A percentile compares a stretch with the other conserved stretches of the same genome.
Conservation (phyloP, 2,329 filamentous ascomycete genomes). For the Capronia coronata region DNA sequence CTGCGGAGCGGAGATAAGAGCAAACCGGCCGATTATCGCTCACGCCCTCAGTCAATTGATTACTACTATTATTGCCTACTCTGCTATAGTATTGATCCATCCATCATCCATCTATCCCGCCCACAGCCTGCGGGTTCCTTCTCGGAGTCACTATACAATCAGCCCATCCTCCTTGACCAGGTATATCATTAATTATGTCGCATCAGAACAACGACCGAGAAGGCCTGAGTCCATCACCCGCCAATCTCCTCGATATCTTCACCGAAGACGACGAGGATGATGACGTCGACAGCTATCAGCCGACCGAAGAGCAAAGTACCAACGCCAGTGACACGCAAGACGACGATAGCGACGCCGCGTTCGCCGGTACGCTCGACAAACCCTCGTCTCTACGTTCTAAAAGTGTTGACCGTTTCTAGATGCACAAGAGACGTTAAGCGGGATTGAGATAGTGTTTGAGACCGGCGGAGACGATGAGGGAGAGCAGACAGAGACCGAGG, state of each 20-base stretch:
- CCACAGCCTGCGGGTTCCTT: not conserved
- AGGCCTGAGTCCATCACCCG: conserved; percentile 20
- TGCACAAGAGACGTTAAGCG: conserved; percentile 22
- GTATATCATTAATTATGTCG: conserved; percentile 17
- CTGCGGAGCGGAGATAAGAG: no score
- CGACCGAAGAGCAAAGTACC: conserved; percentile 19
- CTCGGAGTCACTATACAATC: not conserved
- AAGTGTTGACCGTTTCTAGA: conserved; percentile 14
- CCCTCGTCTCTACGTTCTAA: not conserved
- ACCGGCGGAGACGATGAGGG: conserved; percentile 59
- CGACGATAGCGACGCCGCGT: conserved; percentile 20
- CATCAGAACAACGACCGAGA: conserved; percentile 16
- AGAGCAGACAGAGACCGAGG: conserved; percentile 40
- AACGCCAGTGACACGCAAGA: conserved; percentile 13
- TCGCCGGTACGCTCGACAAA: conserved; percentile 11
- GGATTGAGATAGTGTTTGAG: conserved; percentile 40
- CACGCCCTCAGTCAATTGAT: no score
- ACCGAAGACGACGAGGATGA: conserved; percentile 24
- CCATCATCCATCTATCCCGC: not conserved
- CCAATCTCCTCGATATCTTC: conserved; percentile 24
- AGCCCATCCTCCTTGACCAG: conserved; percentile 2
- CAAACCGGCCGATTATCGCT: no score
- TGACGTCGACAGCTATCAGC: conserved; percentile 22
- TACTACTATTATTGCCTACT: no score
- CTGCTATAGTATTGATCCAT: no score